Evolutionary conservation across 176 grass and related monocot species (phyloP), one percentile per base, ranked within the genome.

Genomic region (Aegilops longissima): DNA sequence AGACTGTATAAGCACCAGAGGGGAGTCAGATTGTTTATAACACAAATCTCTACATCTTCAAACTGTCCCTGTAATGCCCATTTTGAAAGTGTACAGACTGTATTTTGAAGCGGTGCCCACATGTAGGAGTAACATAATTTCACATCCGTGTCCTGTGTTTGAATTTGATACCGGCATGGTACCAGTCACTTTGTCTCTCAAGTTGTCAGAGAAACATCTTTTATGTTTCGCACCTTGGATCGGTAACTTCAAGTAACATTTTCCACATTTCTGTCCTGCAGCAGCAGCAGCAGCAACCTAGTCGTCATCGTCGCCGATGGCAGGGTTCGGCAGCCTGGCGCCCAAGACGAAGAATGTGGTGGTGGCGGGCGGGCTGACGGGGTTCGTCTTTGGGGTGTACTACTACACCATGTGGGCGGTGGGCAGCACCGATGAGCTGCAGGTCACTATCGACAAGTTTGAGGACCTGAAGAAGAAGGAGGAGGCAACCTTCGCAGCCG

Each of bases 341-440:
- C 85, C 94, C 18, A 94, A 90, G 86, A 96, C 92, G 54, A 94
- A 82, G 89, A 99, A 99, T 90, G 9, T 99, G 27, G 87, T 99
- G 10, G 97, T 98, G 18, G 96, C 92, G 4, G 92, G 90, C 21
- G 94, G 93, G 3, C 80, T 98, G 61, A 85, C 94, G 1, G 82
- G 86, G 5, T 98, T 96, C 63, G 92, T 98, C 29, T 65, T 98
- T 0, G 96, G 96, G 23, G 96, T 94, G 9, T 99, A 96, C 86
- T 99, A 91, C 80, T 96, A 99, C 87, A 98, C 97, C 71, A 98
- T 96, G 97, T 89, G 83, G 80, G 93, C 97, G 0, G 97, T 98
- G 40, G 93, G 94, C 35, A 79, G 86, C 83, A 91, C 93, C 1
- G 94, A 98, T 25, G 97, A 98, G 83, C 87, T 98, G 76, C 93